These are phyloP conservation scores for Eucalyptus victrix DNA, from an alignment of 345 rosid species.

Conservation along the genomic window DNA sequence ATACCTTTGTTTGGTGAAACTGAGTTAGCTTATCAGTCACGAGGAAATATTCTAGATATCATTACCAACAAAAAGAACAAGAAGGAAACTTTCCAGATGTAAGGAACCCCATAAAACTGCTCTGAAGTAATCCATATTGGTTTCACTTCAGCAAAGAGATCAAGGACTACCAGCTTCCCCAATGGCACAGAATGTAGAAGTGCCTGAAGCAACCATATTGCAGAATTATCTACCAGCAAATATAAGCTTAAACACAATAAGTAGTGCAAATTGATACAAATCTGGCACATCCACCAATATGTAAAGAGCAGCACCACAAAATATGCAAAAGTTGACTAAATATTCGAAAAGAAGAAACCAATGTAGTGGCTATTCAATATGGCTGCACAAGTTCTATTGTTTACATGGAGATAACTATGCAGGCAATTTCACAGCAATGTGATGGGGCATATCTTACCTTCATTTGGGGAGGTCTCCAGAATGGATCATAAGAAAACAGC, in stretches of 20 bases:
- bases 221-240: background rate
- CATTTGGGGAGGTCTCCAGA: constrained; percentile 75
- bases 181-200: constrained; percentile 59
- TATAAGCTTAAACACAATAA: background rate
- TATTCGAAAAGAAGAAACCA: background rate
- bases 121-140: constrained; percentile 55
- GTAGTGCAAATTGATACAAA: background rate
- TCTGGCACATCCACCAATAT: background rate
- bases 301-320: background rate
- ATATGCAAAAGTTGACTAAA: background rate
- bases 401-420: background rate
- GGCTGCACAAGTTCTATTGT: background rate
- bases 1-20: background rate
- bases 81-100: constrained; percentile 47
- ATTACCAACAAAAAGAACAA: background rate
- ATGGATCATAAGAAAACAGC: constrained; percentile 70
- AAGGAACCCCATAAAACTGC: constrained; percentile 70
- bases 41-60: background rate
- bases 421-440: background rate
- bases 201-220: constrained; percentile 23
- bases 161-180: constrained; percentile 64
- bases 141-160: constrained; percentile 66
- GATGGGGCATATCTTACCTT: constrained; percentile 24
- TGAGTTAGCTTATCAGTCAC: background rate
- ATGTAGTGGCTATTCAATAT: background rate